Percentiles rank a stretch among this genome's conserved stretches.
These are phyloP conservation scores for Mycena indigotica DNA, from an alignment of 768 basidiomycete genomes.

Conservation along the genomic window DNA sequence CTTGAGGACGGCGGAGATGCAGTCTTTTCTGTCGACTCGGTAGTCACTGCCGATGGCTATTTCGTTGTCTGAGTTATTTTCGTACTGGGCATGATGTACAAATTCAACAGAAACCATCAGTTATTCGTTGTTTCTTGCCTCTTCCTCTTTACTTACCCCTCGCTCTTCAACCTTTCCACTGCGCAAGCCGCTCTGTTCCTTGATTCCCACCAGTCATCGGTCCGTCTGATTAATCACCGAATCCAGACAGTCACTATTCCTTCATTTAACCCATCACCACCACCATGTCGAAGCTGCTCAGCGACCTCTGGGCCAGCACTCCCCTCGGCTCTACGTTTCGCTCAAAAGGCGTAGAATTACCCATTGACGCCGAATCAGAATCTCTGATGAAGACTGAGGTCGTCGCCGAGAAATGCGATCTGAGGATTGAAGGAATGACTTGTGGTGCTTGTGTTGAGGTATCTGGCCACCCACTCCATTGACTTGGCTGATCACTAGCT, in stretches of 20 bases:
- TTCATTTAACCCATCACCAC: constrained; percentile 2
- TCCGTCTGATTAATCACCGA: neutral
- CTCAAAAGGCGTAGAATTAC: constrained; percentile 23
- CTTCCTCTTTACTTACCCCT: too few relatives aligned
- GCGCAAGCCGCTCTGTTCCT: neutral
- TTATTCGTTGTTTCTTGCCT: constrained; percentile 18
- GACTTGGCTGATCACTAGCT: neutral
- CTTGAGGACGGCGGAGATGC: constrained; percentile 45
- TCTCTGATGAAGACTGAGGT: constrained; percentile 18
- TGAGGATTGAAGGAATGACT: constrained; percentile 88
- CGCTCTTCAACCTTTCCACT: too few relatives aligned
- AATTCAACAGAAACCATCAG: neutral
- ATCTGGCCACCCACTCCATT: constrained; percentile 25
- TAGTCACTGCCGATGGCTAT: constrained; percentile 59
- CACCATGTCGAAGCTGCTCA: constrained; percentile 24
- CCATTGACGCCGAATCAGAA: constrained; percentile 14
- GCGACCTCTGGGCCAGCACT: constrained; percentile 22
- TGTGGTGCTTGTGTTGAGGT: constrained; percentile 90
- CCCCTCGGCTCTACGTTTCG: constrained; percentile 21
- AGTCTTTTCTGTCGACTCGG: constrained; percentile 54
- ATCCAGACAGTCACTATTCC: constrained; percentile 3
- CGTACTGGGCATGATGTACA: neutral
- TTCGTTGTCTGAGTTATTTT: constrained; percentile 40
- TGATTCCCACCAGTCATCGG: neutral
- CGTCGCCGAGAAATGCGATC: constrained; percentile 60